Conservation (phyloP, 306 rosid genomes). For the Corylus heterophylla region DNA sequence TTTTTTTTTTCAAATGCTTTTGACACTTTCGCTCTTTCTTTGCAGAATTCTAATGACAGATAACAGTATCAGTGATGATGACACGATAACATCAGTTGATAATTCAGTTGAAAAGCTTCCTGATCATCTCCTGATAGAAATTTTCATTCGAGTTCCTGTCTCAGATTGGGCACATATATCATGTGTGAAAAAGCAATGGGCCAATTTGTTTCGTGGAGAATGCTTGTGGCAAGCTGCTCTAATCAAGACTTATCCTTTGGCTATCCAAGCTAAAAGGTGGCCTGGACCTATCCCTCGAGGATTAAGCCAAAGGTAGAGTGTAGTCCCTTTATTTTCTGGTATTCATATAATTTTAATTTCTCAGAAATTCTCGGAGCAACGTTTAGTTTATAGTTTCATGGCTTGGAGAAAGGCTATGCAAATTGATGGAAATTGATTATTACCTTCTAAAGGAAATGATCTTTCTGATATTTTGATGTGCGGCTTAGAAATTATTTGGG, state of each 20-base stretch:
- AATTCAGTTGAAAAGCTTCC: slow-evolving; percentile 52
- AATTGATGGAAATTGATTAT: neutral
- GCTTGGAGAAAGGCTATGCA: neutral
- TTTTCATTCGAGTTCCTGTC: slow-evolving; percentile 53
- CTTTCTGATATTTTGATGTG: neutral
- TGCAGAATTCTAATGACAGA: slow-evolving; percentile 46
- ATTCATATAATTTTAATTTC: neutral
- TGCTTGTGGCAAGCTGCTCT: slow-evolving; percentile 80
- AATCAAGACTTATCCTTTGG: slow-evolving; percentile 44
- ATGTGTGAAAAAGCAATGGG: slow-evolving; percentile 73
- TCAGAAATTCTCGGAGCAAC: neutral
- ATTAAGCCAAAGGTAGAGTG: slow-evolving; percentile 51
- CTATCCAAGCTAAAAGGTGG: slow-evolving; percentile 54
- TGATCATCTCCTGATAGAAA: slow-evolving; percentile 65
- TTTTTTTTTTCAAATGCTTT: neutral
- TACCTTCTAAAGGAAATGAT: neutral
- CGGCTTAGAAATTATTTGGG: neutral
- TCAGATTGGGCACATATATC: slow-evolving; percentile 54
- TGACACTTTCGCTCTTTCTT: neutral
- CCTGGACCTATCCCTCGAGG: slow-evolving; percentile 68
- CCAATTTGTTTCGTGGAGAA: slow-evolving; percentile 49
- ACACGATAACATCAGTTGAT: slow-evolving; percentile 19
- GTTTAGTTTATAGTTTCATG: neutral
- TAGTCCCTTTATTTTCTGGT: neutral
- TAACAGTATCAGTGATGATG: slow-evolving; percentile 12